phyloP scores from a whole-genome alignment of 371 early-diverging fungal species.

The Actinomortierella ambigua region DNA sequence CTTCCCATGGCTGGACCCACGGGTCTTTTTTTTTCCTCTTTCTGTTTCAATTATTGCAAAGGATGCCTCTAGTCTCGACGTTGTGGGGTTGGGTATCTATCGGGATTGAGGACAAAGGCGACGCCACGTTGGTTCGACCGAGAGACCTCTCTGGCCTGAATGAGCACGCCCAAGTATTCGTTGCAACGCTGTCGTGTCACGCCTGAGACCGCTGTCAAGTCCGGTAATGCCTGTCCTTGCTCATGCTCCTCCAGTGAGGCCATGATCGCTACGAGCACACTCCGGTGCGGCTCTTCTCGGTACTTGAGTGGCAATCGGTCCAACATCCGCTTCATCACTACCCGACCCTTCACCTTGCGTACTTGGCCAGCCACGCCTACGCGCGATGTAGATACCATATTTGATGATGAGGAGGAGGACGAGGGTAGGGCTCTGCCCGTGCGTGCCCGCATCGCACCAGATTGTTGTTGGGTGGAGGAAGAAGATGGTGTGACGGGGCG shows the following conservation, averaged over 20 bases:
- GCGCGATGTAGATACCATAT: conserved; percentile 20
- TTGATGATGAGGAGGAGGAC: background rate
- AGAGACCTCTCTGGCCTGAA: conserved; percentile 39
- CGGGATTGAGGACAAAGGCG: conserved; percentile 31
- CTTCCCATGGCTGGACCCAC: too few species aligned
- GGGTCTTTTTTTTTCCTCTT: too few species aligned
- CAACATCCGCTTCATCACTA: conserved; percentile 42
- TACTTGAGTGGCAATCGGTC: conserved; percentile 37
- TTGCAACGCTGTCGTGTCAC: conserved; percentile 42
- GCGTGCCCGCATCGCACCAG: too few species aligned
- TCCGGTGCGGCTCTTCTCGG: conserved; percentile 42
- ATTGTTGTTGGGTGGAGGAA: too few species aligned
- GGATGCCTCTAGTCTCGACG: too few species aligned
- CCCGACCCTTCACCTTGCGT: conserved; percentile 22
- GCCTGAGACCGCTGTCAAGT: conserved; percentile 31
- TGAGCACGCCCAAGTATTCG: conserved; percentile 34
- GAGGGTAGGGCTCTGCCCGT: too few species aligned
- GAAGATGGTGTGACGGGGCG: too few species aligned
- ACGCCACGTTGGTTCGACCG: conserved; percentile 33
- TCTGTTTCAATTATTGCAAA: too few species aligned
- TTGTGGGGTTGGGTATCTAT: conserved; percentile 41
- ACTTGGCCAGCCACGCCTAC: conserved; percentile 33
- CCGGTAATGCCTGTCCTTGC: conserved; percentile 35
- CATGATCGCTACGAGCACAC: conserved; percentile 40
- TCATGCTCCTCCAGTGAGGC: conserved; percentile 30